Conservation (phyloP, 148 eudicot species). For the Camellia sinensis region DNA sequence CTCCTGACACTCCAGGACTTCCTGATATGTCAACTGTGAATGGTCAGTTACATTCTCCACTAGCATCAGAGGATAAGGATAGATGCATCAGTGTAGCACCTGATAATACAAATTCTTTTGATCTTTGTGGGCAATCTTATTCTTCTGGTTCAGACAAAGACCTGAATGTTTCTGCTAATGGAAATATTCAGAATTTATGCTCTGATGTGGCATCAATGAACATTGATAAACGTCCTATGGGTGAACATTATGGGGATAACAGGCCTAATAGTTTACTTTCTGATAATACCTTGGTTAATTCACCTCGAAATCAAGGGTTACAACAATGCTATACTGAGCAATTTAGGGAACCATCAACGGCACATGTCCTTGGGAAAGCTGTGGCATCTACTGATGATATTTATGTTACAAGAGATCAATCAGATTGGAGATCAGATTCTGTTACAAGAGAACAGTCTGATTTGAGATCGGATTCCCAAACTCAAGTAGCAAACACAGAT, state of each 20-base stretch:
- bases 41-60: conserved; percentile 27
- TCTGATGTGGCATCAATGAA: conserved; percentile 36
- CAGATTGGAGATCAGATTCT: conserved; percentile 32
- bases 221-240: conserved; percentile 24
- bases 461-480: conserved; percentile 29
- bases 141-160: conserved; percentile 27
- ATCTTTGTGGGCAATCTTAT: conserved; percentile 23
- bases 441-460: conserved; percentile 30
- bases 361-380: conserved; percentile 27
- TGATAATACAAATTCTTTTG: conserved; percentile 18
- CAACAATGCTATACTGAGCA: conserved; percentile 31
- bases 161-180: conserved; percentile 25
- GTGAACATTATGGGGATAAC: conserved; percentile 24
- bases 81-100: conserved; percentile 13
- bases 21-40: conserved; percentile 25
- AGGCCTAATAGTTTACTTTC: conserved; percentile 29
- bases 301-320: conserved; percentile 25
- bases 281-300: conserved; percentile 22
- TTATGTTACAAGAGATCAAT: conserved; percentile 22
- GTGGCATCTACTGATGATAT: conserved; percentile 19
- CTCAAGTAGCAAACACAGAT: conserved; percentile 17
- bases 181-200: conserved; percentile 28
- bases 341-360: conserved; percentile 29
- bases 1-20: conserved; percentile 21
- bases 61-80: conserved; percentile 23